These are phyloP conservation scores for Bipolaris bicolor DNA, from an alignment of 2,329 filamentous ascomycete species.

Conservation along the genomic window DNA sequence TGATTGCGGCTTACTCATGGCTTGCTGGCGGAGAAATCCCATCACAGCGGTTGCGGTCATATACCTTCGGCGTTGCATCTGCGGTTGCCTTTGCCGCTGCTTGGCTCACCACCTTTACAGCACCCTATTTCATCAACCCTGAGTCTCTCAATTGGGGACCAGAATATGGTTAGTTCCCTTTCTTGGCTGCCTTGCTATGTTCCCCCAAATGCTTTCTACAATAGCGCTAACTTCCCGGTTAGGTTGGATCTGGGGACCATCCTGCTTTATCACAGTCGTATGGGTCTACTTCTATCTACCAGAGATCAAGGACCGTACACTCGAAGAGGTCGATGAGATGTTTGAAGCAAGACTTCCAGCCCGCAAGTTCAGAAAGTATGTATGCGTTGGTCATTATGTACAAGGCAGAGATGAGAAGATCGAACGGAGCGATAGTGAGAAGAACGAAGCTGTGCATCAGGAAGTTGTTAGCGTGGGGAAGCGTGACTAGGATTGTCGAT, in stretches of 20 bases:
- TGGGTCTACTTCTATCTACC: conserved; percentile 44
- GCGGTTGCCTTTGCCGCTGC: conserved; percentile 62
- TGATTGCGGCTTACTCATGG: conserved; percentile 64
- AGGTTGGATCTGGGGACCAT: conserved; percentile 45
- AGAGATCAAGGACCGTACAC: conserved; percentile 50
- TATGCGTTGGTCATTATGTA: conserved; percentile 32
- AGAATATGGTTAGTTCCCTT: conserved; percentile 52
- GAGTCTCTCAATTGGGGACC: conserved; percentile 63
- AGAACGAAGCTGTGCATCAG: conserved; percentile 20
- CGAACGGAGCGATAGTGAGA: conserved; percentile 26
- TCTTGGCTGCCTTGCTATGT: background rate
- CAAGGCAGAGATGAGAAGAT: conserved; percentile 19
- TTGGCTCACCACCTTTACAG: conserved; percentile 63
- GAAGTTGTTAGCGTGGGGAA: conserved; percentile 18
- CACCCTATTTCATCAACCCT: conserved; percentile 66
- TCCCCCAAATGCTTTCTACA: background rate
- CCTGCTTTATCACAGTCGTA: conserved; percentile 48
- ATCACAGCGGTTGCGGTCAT: conserved; percentile 62
- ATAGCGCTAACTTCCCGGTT: background rate
- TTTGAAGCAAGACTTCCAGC: conserved; percentile 39
- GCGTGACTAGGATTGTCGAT: background rate
- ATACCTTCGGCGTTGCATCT: conserved; percentile 62
- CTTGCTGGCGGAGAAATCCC: conserved; percentile 64
- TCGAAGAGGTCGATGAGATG: conserved; percentile 46
- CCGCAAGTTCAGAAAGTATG: conserved; percentile 42